Evolutionary conservation across 164 flowering plant genomes (phyloP).

Genomic region (Berberis vulgaris): DNA sequence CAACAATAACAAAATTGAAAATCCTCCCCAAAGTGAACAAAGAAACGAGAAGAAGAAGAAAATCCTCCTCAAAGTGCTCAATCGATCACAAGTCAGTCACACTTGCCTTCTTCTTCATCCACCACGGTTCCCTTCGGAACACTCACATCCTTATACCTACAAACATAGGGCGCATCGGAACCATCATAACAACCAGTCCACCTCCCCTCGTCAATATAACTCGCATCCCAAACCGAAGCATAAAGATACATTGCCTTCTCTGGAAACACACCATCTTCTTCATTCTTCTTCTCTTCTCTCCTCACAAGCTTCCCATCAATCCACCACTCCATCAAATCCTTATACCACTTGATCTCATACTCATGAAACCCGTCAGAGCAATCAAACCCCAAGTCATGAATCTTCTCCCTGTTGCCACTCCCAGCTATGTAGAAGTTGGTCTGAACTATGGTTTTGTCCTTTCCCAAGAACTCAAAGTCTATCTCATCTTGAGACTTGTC

Average conservation of each 20-base stretch:
- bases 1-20: no score
- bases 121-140: neutral
- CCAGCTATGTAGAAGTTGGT: slow-evolving; percentile 39
- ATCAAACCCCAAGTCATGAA: slow-evolving; percentile 45
- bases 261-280: slow-evolving; percentile 29
- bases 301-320: slow-evolving; percentile 44
- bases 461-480: slow-evolving; percentile 56
- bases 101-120: neutral
- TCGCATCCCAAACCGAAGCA: slow-evolving; percentile 58
- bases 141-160: slow-evolving; percentile 2
- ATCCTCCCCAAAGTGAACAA: no score
- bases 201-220: slow-evolving; percentile 41
- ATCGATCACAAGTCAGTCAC: no score
- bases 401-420: slow-evolving; percentile 31
- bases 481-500: slow-evolving; percentile 49
- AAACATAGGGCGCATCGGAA: slow-evolving; percentile 36
- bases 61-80: no score
- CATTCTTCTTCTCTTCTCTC: slow-evolving; percentile 30
- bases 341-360: slow-evolving; percentile 41
- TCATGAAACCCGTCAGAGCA: slow-evolving; percentile 45
- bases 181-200: slow-evolving; percentile 47
- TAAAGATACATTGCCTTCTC: slow-evolving; percentile 49
- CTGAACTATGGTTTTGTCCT: slow-evolving; percentile 38
- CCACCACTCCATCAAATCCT: slow-evolving; percentile 35
- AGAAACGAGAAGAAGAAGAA: no score